phyloP scores from a whole-genome alignment of 768 basidiomycete species.

The Xerocomellus intermedius region DNA sequence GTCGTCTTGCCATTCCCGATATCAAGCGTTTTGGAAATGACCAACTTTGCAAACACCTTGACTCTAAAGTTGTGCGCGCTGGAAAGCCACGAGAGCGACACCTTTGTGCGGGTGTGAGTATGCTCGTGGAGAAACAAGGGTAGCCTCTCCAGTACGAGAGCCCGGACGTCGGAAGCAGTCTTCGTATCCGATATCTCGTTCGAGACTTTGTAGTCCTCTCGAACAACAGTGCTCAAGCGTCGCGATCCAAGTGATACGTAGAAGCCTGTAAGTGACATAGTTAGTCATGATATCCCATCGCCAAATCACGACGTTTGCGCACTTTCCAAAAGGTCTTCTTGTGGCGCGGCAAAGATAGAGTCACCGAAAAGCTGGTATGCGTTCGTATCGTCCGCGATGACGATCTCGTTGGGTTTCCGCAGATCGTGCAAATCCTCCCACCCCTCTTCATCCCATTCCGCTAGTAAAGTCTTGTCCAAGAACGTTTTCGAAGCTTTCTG shows the following conservation, averaged over 20 bases:
- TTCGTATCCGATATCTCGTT: constrained; percentile 50
- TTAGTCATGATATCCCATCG: neutral
- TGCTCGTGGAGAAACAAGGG: constrained; percentile 93
- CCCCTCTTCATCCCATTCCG: constrained; percentile 60
- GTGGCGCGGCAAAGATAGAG: constrained; percentile 72
- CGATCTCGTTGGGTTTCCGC: constrained; percentile 63
- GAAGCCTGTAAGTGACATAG: constrained; percentile 47
- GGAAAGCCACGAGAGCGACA: constrained; percentile 67
- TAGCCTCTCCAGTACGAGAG: constrained; percentile 75
- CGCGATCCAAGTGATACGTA: constrained; percentile 76
- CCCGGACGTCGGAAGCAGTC: constrained; percentile 49
- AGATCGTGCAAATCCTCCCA: constrained; percentile 76
- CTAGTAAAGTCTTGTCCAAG: constrained; percentile 18
- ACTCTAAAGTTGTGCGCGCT: constrained; percentile 66
- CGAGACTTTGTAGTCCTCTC: constrained; percentile 70
- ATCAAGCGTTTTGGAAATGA: constrained; percentile 58
- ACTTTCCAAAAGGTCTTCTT: constrained; percentile 92
- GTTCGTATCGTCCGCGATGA: constrained; percentile 86
- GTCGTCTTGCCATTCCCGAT: constrained; percentile 49
- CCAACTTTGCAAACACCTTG: constrained; percentile 61
- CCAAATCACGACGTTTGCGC: neutral
- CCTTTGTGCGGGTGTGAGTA: constrained; percentile 57
- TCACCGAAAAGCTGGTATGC: constrained; percentile 77
- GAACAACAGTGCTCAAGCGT: constrained; percentile 67
- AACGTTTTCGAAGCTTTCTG: constrained; percentile 34